phyloP scores from a whole-genome alignment of 2,329 filamentous ascomycete species.

The Aspergillus fischeri region DNA sequence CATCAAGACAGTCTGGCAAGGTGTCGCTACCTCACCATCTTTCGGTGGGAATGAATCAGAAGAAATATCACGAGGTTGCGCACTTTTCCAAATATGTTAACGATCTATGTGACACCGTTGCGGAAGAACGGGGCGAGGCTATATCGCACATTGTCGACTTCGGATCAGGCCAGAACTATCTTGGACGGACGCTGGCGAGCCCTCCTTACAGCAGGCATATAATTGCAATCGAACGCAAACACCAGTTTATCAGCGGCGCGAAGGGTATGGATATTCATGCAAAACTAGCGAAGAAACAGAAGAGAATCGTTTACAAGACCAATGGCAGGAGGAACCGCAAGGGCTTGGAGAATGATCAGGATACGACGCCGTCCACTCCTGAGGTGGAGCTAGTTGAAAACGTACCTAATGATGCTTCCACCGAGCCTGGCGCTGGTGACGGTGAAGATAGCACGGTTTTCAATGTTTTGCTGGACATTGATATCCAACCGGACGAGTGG shows the following conservation, averaged over 20 bases:
- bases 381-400: not conserved
- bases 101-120: constrained; percentile 56
- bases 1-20: constrained; percentile 29
- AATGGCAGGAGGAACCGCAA: constrained; percentile 68
- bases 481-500: constrained; percentile 28
- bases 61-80: constrained; percentile 90
- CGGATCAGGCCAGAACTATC: constrained; percentile 93
- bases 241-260: constrained; percentile 81
- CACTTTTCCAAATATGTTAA: constrained; percentile 86
- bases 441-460: constrained; percentile 26
- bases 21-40: constrained; percentile 64
- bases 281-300: constrained; percentile 67
- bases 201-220: constrained; percentile 81
- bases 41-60: constrained; percentile 87
- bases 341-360: constrained; percentile 18
- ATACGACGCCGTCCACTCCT: not conserved
- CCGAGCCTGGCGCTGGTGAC: constrained; percentile 9
- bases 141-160: constrained; percentile 93
- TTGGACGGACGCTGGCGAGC: constrained; percentile 81
- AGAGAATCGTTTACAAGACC: constrained; percentile 58
- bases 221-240: constrained; percentile 83
- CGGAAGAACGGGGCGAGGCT: constrained; percentile 39
- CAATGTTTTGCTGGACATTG: constrained; percentile 33
- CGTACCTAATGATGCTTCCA: constrained; percentile 2
- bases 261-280: constrained; percentile 80